Percentiles rank a stretch among this genome's conserved stretches.
Evolutionary conservation across 371 early-diverging fungal species (phyloP).

Genomic region (Capniomyces stellatus): DNA sequence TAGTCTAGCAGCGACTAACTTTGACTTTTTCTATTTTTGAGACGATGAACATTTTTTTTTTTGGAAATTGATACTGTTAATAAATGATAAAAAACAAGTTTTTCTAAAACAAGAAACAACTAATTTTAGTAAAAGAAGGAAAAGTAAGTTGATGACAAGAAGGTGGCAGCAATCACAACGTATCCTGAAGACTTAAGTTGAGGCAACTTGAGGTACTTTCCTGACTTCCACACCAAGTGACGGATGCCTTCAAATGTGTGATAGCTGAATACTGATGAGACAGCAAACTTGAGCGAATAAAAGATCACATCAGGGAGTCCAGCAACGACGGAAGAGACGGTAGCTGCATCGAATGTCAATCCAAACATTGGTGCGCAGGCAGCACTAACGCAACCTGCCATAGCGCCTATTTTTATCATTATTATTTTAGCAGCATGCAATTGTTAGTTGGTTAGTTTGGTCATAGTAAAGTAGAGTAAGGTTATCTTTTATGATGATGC

Average conservation of each 20-base stretch:
- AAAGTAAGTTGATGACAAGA: slow-evolving; percentile 35
- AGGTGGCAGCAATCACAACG: slow-evolving; percentile 45
- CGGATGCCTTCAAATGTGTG: slow-evolving; percentile 77
- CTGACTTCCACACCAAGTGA: slow-evolving; percentile 84
- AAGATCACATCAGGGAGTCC: slow-evolving; percentile 32
- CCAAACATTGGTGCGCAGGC: slow-evolving; percentile 35
- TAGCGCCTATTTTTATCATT: background rate
- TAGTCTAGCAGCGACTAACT: no score
- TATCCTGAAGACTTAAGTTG: slow-evolving; percentile 72
- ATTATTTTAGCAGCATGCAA: no score
- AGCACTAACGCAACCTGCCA: background rate
- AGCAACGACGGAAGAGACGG: slow-evolving; percentile 31
- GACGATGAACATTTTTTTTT: no score
- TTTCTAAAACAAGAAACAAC: no score
- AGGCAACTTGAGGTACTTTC: slow-evolving; percentile 42
- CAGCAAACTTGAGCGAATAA: slow-evolving; percentile 37
- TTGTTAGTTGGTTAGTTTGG: no score
- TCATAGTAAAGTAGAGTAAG: background rate
- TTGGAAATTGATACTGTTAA: no score
- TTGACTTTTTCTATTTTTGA: no score
- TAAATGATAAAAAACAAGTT: no score
- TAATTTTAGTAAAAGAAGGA: slow-evolving; percentile 28
- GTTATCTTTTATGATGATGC: no score
- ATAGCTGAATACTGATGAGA: slow-evolving; percentile 61
- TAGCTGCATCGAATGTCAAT: slow-evolving; percentile 36